phyloP scores from a whole-genome alignment of 345 rosid genomes.

The Eucalyptus camaldulensis region DNA sequence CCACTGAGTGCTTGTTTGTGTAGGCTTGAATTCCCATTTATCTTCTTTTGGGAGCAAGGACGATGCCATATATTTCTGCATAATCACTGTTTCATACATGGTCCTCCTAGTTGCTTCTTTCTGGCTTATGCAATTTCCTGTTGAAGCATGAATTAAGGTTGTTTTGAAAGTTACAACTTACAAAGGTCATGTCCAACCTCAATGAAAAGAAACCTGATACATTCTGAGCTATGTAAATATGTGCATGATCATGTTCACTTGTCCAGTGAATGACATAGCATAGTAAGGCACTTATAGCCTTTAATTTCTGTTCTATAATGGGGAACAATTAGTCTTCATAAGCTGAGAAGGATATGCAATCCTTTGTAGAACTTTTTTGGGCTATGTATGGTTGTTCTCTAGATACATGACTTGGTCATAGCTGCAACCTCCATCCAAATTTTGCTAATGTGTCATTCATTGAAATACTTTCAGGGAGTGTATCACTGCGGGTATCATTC shows the following conservation, averaged over 20 bases:
- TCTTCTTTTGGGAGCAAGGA: background rate
- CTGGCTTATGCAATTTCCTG: background rate
- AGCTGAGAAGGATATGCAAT: background rate
- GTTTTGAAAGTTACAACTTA: background rate
- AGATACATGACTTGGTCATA: background rate
- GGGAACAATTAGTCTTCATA: background rate
- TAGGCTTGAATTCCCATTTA: background rate
- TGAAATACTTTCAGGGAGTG: slow-evolving; percentile 28
- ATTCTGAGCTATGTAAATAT: background rate
- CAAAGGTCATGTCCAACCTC: background rate
- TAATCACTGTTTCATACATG: background rate
- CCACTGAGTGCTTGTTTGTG: background rate
- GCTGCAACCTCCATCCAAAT: background rate
- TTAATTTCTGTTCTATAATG: background rate
- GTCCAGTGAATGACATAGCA: background rate
- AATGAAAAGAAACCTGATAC: background rate
- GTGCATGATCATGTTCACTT: background rate
- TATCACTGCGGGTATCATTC: slow-evolving; percentile 69
- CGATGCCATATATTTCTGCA: background rate
- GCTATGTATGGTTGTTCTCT: background rate
- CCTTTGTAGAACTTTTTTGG: background rate
- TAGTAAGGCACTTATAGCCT: background rate
- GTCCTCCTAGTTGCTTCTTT: background rate
- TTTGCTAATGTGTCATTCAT: background rate
- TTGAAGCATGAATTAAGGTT: background rate